Conservation (phyloP, 140 eudicot species). For the Flaveria floridana region DNA sequence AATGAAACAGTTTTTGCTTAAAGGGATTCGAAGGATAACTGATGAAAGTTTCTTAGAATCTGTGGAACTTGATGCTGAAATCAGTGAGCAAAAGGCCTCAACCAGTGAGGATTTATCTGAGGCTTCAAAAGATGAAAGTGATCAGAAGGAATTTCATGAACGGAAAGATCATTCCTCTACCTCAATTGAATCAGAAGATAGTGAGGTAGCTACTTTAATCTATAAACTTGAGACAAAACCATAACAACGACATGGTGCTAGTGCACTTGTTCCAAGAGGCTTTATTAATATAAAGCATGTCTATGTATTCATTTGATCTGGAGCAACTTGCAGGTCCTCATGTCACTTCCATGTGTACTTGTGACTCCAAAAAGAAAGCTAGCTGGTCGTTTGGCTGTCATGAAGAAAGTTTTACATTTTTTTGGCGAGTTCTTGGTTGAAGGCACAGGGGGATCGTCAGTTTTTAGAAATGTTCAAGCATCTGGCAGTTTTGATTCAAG, state of each 20-base stretch:
- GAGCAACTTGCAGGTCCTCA: constrained; percentile 67
- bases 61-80: constrained; percentile 59
- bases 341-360: constrained; percentile 90
- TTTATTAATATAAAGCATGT: constrained; percentile 4
- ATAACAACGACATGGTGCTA: not conserved
- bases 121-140: constrained; percentile 45
- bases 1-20: constrained; percentile 82
- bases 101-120: constrained; percentile 53
- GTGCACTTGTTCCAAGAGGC: not conserved
- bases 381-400: constrained; percentile 85
- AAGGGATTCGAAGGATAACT: constrained; percentile 77
- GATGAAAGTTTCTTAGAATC: constrained; percentile 71
- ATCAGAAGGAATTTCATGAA: constrained; percentile 59
- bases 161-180: constrained; percentile 48
- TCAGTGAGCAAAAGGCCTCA: constrained; percentile 48
- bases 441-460: constrained; percentile 96
- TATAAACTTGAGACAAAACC: not conserved
- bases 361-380: constrained; percentile 92
- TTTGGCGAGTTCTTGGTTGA: constrained; percentile 86
- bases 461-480: constrained; percentile 55
- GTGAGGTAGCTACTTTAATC: constrained; percentile 59
- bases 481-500: constrained; percentile 54
- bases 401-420: constrained; percentile 75
- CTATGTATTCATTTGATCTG: constrained; percentile 25
- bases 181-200: constrained; percentile 58